Percentiles rank a stretch among this genome's conserved stretches.
These are phyloP conservation scores for Aristolochia californica DNA, from an alignment of 164 flowering plant genomes.

Conservation along the genomic window DNA sequence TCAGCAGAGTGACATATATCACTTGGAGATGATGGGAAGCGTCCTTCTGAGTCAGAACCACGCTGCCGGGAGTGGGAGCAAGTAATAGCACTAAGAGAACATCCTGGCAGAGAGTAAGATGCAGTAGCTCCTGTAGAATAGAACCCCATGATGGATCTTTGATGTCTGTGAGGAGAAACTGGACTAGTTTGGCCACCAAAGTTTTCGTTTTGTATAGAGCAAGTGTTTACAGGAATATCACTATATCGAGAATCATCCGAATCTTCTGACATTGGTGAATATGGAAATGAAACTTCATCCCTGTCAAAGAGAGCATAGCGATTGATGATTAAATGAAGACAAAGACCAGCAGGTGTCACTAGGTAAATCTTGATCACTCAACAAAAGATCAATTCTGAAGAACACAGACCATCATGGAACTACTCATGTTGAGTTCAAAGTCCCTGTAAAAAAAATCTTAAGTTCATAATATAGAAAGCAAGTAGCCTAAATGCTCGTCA, in stretches of 20 bases:
- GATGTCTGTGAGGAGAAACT: constrained; percentile 77
- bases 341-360: neutral
- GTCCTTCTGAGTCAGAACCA: constrained; percentile 76
- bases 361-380: too few relatives aligned
- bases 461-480: too few relatives aligned
- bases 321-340: neutral
- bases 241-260: constrained; percentile 68
- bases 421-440: too few relatives aligned
- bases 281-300: constrained; percentile 65
- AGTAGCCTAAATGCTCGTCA: too few relatives aligned
- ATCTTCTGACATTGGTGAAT: constrained; percentile 97
- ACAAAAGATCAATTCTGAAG: too few relatives aligned
- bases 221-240: constrained; percentile 31
- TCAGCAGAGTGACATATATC: constrained; percentile 98
- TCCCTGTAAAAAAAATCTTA: too few relatives aligned
- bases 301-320: constrained; percentile 21
- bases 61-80: constrained; percentile 62
- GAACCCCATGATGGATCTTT: constrained; percentile 17
- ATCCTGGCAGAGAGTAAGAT: constrained; percentile 24
- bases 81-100: constrained; percentile 16
- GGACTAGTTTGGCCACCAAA: constrained; percentile 44
- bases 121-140: constrained; percentile 20
- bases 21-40: constrained; percentile 95
- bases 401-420: too few relatives aligned
- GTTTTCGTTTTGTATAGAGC: constrained; percentile 48